Evolutionary conservation across 352 stramenopile species (phyloP), one percentile per base, ranked within the genome.

Genomic region (Phytophthora sp.): DNA sequence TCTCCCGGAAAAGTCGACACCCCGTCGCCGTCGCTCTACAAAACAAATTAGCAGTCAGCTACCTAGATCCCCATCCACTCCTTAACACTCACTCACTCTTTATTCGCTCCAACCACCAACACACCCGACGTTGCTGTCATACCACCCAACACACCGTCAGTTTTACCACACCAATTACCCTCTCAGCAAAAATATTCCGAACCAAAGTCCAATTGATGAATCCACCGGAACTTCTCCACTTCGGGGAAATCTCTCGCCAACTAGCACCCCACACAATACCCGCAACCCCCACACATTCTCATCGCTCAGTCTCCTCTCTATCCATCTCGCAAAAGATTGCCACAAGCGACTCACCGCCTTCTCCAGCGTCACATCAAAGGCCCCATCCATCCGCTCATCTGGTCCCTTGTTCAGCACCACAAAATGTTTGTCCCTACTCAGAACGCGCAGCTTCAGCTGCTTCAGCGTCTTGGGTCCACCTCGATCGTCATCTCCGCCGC

Each of bases 171-270:
- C 2, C 31, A 8, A 21, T 1, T 1, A 38, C 23, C n/a, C 35
- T 27, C 6, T n/a, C n/a, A n/a, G n/a, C n/a, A n/a, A n/a, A 24
- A 46, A n/a, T 30, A 18, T 11, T 29, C 13, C 30, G 13, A 73
- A 92, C 83, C 81, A 73, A 96, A 97, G 70, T 97, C 90, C 21
- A 97, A 76, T 71, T 96, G 88, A 60, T 97, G 90, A 57, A 97
- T 91, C 89, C 88, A 96, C 21, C 88, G 86, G 44, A 95, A 93
- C 60, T 96, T 93, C 7, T 72, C 57, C 13, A 93, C 74, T n/a
- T 91, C 73, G 21, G 84, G 84, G 52, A 82, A 93, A 51, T 94
- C 79, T 7, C 86, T 74, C 38, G 82, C 62, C 33, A 97, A 63
- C 72, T 93, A 64, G 12, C 57, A 56, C 2, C 38, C 20, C 36